These are phyloP conservation scores for Drechslerella dactyloides DNA, from an alignment of 2,329 filamentous ascomycete genomes.

Conservation along the genomic window DNA sequence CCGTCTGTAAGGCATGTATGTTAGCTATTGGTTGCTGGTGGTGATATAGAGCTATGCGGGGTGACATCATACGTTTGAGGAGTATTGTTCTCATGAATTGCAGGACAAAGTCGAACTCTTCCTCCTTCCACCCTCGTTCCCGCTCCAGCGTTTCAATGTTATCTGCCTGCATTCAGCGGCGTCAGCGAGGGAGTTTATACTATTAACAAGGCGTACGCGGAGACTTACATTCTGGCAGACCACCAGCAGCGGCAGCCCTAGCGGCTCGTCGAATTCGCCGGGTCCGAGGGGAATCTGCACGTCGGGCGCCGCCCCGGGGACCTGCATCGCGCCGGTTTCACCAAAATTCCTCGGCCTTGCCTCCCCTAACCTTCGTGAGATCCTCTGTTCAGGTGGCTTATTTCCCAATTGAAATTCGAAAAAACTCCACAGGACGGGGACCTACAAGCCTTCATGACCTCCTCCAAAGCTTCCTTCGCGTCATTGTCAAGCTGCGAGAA, in stretches of 20 bases:
- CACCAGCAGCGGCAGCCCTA: constrained; percentile 86
- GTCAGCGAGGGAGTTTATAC: constrained; percentile 1
- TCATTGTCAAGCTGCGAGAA: constrained; percentile 75
- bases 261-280: constrained; percentile 89
- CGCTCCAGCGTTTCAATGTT: constrained; percentile 90
- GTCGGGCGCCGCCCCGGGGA: constrained; percentile 69
- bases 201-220: constrained; percentile 52
- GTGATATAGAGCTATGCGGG: constrained; percentile 56
- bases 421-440: constrained; percentile 12
- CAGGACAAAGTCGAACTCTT: constrained; percentile 93
- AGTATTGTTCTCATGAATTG: constrained; percentile 90
- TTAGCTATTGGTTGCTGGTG: constrained; percentile 54
- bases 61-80: constrained; percentile 72
- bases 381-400: constrained; percentile 58
- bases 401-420: constrained; percentile 59
- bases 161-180: constrained; percentile 67
- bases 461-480: constrained; percentile 82
- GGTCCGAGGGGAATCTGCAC: constrained; percentile 79
- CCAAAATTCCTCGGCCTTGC: constrained; percentile 54
- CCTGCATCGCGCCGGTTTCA: constrained; percentile 57
- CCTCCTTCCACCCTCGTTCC: constrained; percentile 90
- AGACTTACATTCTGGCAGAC: constrained; percentile 87
- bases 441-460: constrained; percentile 67
- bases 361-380: constrained; percentile 52
- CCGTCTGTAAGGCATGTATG: constrained; percentile 66